These are phyloP conservation scores for Cladosporium sp. DNA, from an alignment of 2,329 filamentous ascomycete genomes.

Conservation along the genomic window DNA sequence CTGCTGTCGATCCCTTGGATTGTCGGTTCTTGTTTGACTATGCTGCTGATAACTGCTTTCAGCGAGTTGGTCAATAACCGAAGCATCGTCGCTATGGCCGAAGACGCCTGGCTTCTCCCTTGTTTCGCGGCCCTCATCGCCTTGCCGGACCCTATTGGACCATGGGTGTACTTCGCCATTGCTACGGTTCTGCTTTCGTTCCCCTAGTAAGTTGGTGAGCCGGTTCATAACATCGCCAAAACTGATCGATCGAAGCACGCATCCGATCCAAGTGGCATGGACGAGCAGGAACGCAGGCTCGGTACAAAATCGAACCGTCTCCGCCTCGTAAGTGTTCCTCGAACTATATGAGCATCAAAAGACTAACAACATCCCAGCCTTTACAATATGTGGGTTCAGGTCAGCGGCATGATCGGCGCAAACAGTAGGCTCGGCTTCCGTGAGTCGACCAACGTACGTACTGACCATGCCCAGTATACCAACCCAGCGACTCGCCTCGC, in stretches of 20 bases:
- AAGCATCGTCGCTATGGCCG: slow-evolving; percentile 40
- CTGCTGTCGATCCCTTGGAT: slow-evolving; percentile 52
- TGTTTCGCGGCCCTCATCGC: slow-evolving; percentile 30
- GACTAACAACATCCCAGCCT: background rate
- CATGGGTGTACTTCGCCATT: background rate
- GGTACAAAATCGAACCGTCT: background rate
- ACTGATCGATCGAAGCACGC: background rate
- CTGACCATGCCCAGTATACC: background rate
- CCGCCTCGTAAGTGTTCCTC: background rate
- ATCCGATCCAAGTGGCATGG: background rate
- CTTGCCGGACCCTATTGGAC: background rate
- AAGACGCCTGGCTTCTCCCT: slow-evolving; percentile 35
- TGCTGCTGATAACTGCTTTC: slow-evolving; percentile 46
- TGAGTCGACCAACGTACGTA: background rate
- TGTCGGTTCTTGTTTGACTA: slow-evolving; percentile 31
- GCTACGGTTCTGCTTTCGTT: background rate
- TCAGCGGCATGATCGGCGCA: slow-evolving; percentile 2
- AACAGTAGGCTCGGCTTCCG: background rate
- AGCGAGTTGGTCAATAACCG: slow-evolving; percentile 47
- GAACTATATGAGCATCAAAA: background rate
- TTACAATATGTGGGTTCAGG: slow-evolving; percentile 1
- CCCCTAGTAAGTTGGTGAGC: background rate
- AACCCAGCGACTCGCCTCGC: background rate
- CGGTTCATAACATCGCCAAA: background rate
- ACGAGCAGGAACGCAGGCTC: background rate